Base-by-base conservation (phyloP, 768 basidiomycete genomes). In the Boletus subcaerulescens region DNA sequence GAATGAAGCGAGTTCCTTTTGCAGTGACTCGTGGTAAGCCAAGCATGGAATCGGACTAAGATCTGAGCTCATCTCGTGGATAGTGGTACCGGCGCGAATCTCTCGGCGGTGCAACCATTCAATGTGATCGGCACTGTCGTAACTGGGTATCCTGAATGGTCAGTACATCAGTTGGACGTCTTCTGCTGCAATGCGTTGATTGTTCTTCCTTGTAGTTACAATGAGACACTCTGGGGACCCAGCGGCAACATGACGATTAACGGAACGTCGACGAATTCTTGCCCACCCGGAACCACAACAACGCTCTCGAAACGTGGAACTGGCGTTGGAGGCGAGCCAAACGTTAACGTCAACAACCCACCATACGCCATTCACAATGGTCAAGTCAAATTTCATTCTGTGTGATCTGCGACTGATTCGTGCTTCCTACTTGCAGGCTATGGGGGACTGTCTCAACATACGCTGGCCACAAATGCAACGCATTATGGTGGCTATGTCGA, bases 211-310 rank as follows among this genome's bases (percentile, higher is more conserved):
- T 6, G 11, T 38, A 87, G 87, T 41, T 90, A 90, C 63, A 79
- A 89, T 60, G 60, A 77, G 18, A 77, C 80, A 0, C 62, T 80
- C 14, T 88, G 76, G 61, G 87, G 87, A 17, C 80, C 81, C 0
- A 87, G 86, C 57, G 88, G 88, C 6, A 91, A 90, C 62, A 80
- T 90, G 66, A 87, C 85, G 14, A 77, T 89, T 57, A 84, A 86
- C 50, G 86, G 86, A 8, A 80, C 74, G 4, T 70, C 79, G 38
- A 89, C 87, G 5, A 85, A 79, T 57, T 69, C 61, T 14, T 73
- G 73, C 32, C 51, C 53, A 38, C 52, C 54, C 57, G 58, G 35
- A 13, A 67, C 22, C 41, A 52, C 17, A 9, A 38, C 49, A 11
- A 15, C 38, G 5, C 52, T 79, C 24, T 56, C 57, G 4, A 79